Evolutionary conservation across 768 basidiomycete species (phyloP).

Genomic region (Hebeloma cylindrosporum): DNA sequence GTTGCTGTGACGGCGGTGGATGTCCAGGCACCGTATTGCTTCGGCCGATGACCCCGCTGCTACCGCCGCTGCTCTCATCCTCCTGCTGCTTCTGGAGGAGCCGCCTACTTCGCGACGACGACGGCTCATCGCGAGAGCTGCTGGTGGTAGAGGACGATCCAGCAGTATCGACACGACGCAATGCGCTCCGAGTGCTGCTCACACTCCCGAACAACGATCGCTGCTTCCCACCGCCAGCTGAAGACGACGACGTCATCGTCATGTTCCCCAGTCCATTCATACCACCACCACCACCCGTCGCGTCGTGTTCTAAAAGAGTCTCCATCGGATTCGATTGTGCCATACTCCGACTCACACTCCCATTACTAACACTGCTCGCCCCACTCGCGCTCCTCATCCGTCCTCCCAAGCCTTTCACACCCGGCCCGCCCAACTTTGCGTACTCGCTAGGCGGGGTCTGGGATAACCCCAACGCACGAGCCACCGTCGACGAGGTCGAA

Average conservation of each 20-base stretch:
- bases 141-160: too few relatives aligned
- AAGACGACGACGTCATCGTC: too few relatives aligned
- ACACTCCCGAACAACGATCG: too few relatives aligned
- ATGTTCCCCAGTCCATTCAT: too few relatives aligned
- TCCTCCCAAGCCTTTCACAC: constrained; percentile 27
- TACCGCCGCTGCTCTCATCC: constrained; percentile 10
- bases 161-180: too few relatives aligned
- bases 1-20: constrained; percentile 29
- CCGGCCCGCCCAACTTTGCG: constrained; percentile 40
- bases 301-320: too few relatives aligned
- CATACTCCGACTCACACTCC: constrained; percentile 22
- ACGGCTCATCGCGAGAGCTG: too few relatives aligned
- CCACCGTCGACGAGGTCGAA: constrained; percentile 39
- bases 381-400: constrained; percentile 28
- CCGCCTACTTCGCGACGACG: too few relatives aligned
- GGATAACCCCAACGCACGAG: constrained; percentile 45
- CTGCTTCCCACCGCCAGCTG: too few relatives aligned
- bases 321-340: constrained; percentile 28
- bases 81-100: constrained; percentile 5
- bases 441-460: constrained; percentile 40
- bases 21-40: constrained; percentile 54
- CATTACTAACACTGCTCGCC: constrained; percentile 29
- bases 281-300: too few relatives aligned
- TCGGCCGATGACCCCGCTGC: constrained; percentile 28
- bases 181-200: too few relatives aligned